A percentile compares a stretch with the other conserved stretches of the same genome.
These are phyloP conservation scores for Trichosporon sp. DNA, from an alignment of 1,284 basidiomycete genomes.

Conservation along the genomic window DNA sequence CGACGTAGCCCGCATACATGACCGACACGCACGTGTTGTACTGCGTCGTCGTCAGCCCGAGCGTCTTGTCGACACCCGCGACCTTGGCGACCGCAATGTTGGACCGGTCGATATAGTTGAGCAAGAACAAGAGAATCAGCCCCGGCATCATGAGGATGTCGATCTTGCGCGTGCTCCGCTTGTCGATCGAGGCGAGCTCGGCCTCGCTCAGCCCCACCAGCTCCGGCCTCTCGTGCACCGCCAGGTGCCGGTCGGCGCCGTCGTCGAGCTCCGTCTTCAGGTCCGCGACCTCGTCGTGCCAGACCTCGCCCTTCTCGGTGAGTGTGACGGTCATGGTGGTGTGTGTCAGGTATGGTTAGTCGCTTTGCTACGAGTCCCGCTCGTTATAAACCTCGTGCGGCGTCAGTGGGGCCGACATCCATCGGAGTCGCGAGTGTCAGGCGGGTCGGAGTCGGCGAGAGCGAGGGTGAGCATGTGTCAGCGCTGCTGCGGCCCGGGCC, in stretches of 20 bases:
- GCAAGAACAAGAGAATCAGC: slow-evolving; percentile 12
- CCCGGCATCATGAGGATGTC: slow-evolving; percentile 24
- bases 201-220: slow-evolving; percentile 29
- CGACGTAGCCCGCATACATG: slow-evolving; percentile 19
- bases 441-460: neutral
- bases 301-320: slow-evolving; percentile 2
- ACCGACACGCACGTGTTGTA: slow-evolving; percentile 37
- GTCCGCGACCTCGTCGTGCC: neutral
- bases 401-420: neutral
- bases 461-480: neutral
- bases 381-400: neutral
- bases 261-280: neutral
- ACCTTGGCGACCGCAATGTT: slow-evolving; percentile 37
- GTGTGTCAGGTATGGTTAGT: neutral
- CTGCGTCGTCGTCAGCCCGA: slow-evolving; percentile 18
- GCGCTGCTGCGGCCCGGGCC: neutral
- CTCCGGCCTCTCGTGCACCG: slow-evolving; percentile 26
- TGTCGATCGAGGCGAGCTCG: slow-evolving; percentile 33
- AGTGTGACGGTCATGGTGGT: neutral
- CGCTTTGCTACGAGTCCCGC: neutral
- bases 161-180: slow-evolving; percentile 23
- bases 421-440: neutral
- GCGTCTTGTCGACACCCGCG: slow-evolving; percentile 13
- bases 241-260: slow-evolving; percentile 16
- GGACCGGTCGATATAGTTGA: slow-evolving; percentile 16